Percentiles rank a stretch among this genome's conserved stretches.
These are phyloP conservation scores for Tylopilus intermedius DNA, from an alignment of 768 basidiomycete genomes.

Conservation along the genomic window DNA sequence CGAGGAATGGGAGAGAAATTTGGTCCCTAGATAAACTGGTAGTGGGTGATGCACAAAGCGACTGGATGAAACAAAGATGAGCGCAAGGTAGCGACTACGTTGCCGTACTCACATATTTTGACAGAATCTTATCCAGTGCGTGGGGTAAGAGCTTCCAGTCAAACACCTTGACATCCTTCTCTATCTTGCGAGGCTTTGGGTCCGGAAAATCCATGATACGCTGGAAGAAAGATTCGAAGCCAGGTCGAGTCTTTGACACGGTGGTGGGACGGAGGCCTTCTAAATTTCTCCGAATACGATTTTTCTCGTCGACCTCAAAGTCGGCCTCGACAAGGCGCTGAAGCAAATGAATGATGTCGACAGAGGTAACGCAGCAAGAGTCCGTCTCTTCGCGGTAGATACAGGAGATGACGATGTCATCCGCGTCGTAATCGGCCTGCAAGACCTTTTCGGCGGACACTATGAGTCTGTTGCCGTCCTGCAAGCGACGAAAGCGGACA, in stretches of 20 bases:
- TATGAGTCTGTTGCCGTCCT: constrained; percentile 71
- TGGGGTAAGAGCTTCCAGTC: constrained; percentile 67
- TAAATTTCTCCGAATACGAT: constrained; percentile 88
- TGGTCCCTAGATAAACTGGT: constrained; percentile 17
- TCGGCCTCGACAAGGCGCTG: constrained; percentile 68
- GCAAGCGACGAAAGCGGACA: constrained; percentile 77
- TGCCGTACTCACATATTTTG: constrained; percentile 66
- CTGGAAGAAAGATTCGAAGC: constrained; percentile 85
- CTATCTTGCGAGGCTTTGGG: constrained; percentile 93
- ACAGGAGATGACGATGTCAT: constrained; percentile 87
- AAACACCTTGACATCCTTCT: constrained; percentile 92
- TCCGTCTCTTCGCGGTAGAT: constrained; percentile 80
- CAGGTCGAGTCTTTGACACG: constrained; percentile 78
- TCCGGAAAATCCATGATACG: constrained; percentile 94
- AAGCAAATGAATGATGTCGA: constrained; percentile 91
- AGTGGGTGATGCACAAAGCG: constrained; percentile 42
- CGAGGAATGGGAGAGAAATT: constrained; percentile 31
- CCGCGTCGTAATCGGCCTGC: constrained; percentile 67
- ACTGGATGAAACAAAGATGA: constrained; percentile 30
- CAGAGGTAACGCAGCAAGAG: constrained; percentile 85
- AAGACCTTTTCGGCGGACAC: constrained; percentile 73
- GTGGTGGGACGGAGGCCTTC: constrained; percentile 90
- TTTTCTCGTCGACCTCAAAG: constrained; percentile 95
- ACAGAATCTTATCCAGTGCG: constrained; percentile 73
- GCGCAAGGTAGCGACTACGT: neutral